Percentiles rank a stretch among this genome's conserved stretches.
phyloP scores from a whole-genome alignment of 176 grass and related monocot species.

The Hsuehochloa calcarea region DNA sequence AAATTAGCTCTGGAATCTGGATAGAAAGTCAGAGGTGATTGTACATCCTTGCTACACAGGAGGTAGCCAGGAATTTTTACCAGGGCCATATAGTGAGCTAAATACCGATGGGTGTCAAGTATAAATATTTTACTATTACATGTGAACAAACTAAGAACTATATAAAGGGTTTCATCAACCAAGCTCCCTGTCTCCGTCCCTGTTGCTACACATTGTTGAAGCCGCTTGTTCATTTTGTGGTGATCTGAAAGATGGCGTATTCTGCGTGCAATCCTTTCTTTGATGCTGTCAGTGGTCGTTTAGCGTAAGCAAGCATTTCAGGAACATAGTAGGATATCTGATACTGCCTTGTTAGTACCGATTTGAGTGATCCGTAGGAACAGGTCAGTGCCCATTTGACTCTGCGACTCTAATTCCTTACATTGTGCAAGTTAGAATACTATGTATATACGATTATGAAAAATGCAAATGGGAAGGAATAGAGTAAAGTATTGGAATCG shows the following conservation, averaged over 20 bases:
- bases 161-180: too few species aligned
- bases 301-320: slow-evolving; percentile 19
- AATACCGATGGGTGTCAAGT: too few species aligned
- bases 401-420: background rate
- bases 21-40: background rate
- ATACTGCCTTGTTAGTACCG: background rate
- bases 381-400: slow-evolving; percentile 1
- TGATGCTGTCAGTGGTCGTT: background rate
- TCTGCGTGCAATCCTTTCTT: background rate
- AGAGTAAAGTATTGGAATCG: background rate
- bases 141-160: too few species aligned
- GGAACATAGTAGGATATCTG: background rate
- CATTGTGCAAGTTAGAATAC: background rate
- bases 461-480: background rate
- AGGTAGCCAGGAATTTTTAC: too few species aligned
- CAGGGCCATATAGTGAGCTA: too few species aligned
- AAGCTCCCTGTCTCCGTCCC: too few species aligned
- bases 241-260: slow-evolving; percentile 5
- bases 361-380: background rate
- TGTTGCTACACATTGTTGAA: background rate
- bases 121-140: too few species aligned
- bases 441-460: background rate
- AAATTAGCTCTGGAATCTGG: background rate
- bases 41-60: background rate
- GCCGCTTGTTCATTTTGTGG: background rate